A percentile compares a stretch with the other conserved stretches of the same genome.
Conservation (phyloP, 2,329 filamentous ascomycete genomes). For the Aspergillus glaucus region DNA sequence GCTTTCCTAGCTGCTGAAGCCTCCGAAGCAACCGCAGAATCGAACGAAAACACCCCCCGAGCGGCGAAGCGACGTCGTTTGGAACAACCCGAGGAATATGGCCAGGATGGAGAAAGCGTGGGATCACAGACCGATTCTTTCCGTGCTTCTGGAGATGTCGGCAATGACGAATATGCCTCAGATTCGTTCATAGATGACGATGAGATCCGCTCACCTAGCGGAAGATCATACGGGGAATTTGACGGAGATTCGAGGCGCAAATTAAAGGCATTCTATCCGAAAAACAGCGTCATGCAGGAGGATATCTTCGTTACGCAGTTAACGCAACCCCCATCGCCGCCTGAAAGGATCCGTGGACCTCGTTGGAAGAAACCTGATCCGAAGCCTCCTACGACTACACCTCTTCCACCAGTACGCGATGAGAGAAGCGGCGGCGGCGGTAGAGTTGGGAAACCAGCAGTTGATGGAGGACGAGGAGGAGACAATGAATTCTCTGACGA, state of each 20-base stretch:
- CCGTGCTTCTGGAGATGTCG: slow-evolving; percentile 8
- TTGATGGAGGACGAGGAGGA: not conserved
- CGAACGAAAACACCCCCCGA: slow-evolving; percentile 14
- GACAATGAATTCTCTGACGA: slow-evolving; percentile 14
- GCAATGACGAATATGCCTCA: slow-evolving; percentile 14
- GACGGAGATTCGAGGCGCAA: slow-evolving; percentile 23
- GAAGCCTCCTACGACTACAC: slow-evolving; percentile 7
- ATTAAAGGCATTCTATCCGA: slow-evolving; percentile 37
- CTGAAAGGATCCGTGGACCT: slow-evolving; percentile 46
- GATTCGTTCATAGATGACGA: slow-evolving; percentile 14
- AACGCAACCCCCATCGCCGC: slow-evolving; percentile 44
- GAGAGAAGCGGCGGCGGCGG: not conserved
- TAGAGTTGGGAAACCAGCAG: not conserved
- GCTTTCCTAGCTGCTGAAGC: slow-evolving; percentile 22
- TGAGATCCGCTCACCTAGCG: not conserved
- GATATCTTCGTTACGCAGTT: slow-evolving; percentile 45
- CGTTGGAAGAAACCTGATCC: slow-evolving; percentile 44
- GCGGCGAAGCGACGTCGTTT: slow-evolving; percentile 32
- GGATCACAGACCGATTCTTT: slow-evolving; percentile 16
- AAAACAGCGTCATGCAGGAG: slow-evolving; percentile 32
- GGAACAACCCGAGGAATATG: slow-evolving; percentile 9
- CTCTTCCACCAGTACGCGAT: not conserved
- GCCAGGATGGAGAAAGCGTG: slow-evolving; percentile 1
- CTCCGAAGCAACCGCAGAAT: slow-evolving; percentile 6
- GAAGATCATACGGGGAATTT: not conserved